Percentiles rank a stretch among this genome's conserved stretches.
Evolutionary conservation across 495 filamentous ascomycete species (phyloP).

Genomic region (Podospora comata): DNA sequence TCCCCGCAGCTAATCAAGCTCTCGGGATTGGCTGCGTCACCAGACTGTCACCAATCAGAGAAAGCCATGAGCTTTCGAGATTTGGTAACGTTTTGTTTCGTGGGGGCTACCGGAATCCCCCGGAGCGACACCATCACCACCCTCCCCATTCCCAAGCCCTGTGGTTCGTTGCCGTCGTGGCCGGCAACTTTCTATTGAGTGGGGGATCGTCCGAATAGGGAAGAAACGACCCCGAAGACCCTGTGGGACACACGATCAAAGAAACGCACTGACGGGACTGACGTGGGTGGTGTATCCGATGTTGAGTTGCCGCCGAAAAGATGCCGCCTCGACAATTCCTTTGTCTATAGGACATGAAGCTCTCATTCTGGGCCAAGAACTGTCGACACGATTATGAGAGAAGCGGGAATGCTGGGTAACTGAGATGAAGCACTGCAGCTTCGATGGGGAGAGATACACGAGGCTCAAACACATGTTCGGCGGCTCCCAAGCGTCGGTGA

Average conservation of each 20-base stretch:
- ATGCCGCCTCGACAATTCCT: background rate
- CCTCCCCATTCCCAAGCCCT: background rate
- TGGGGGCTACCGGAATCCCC: slow-evolving; percentile 21
- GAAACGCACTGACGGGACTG: background rate
- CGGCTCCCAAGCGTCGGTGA: background rate
- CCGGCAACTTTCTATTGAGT: background rate
- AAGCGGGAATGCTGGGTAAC: background rate
- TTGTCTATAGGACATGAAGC: background rate
- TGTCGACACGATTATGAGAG: background rate
- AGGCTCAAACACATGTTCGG: background rate
- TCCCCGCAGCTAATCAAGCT: slow-evolving; percentile 26
- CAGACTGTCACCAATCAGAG: slow-evolving; percentile 23
- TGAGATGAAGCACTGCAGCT: background rate
- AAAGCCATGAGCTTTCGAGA: slow-evolving; percentile 30
- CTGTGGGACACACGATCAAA: background rate
- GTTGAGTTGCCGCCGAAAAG: background rate
- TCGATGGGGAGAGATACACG: background rate
- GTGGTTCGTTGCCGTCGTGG: background rate
- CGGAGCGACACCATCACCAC: slow-evolving; percentile 1
- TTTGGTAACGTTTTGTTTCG: slow-evolving; percentile 29
- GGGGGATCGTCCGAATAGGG: background rate
- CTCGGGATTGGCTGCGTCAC: slow-evolving; percentile 14
- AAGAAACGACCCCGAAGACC: background rate
- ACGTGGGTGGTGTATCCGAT: background rate
- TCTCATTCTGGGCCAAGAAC: background rate